Evolutionary conservation across 202 grass and related monocot genomes (phyloP).

Genomic region (Setaria viridis): DNA sequence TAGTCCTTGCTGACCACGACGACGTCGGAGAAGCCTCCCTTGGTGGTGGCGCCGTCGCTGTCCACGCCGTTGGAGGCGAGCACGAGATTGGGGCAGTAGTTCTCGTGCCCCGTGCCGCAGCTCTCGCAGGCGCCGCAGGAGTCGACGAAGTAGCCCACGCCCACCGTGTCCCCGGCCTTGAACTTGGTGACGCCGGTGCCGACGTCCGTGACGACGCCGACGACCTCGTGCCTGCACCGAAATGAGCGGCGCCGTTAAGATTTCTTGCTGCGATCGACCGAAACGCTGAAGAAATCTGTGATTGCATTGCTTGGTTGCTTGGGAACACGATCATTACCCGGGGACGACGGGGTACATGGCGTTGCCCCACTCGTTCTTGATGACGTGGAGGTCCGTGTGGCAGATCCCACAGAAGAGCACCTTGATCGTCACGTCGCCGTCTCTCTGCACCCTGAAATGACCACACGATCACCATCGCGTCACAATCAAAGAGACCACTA

Average conservation of each 20-base stretch:
- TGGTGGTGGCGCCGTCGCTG: constrained; percentile 41
- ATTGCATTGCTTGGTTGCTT: neutral
- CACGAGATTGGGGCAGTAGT: constrained; percentile 53
- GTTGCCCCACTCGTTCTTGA: constrained; percentile 74
- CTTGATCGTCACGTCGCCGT: constrained; percentile 73
- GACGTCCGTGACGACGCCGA: constrained; percentile 52
- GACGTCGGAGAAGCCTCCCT: constrained; percentile 59
- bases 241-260: neutral
- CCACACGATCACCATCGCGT: too few relatives aligned
- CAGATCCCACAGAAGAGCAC: constrained; percentile 75
- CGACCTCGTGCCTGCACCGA: constrained; percentile 52
- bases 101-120: constrained; percentile 56
- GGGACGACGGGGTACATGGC: constrained; percentile 74
- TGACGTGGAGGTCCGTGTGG: constrained; percentile 71
- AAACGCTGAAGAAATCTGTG: neutral
- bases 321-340: constrained; percentile 39
- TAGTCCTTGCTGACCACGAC: constrained; percentile 52
- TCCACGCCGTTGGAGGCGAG: constrained; percentile 48
- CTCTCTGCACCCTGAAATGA: constrained; percentile 43
- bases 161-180: constrained; percentile 61
- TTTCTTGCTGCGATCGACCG: neutral
- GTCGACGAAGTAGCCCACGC: constrained; percentile 64
- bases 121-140: constrained; percentile 57
- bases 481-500: too few relatives aligned
- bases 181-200: constrained; percentile 53